Base-by-base conservation (phyloP, 192 early-diverging fungal species). In the Coemansia sp. region DNA sequence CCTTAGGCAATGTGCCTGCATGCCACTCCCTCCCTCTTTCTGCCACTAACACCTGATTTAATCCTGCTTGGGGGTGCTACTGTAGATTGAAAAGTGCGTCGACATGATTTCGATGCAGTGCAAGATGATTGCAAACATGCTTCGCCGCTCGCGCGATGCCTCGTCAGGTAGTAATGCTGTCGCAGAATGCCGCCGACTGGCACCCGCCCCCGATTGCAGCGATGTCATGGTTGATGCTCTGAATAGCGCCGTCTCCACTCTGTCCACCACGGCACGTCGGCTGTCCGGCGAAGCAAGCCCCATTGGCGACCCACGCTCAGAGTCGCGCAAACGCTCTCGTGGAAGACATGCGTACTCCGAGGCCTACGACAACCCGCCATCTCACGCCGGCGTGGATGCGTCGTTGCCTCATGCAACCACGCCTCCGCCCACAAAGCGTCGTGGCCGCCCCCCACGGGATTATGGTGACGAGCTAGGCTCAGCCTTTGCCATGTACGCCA, bases 21-120 rank as follows among this genome's bases (percentile, higher is more conserved):
- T 15, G n/a, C 18, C 34, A 30, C 11, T 66, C 18, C 32, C 49
- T 32, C n/a, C n/a, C 47, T 58, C 40, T 47, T 39, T 35, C 30
- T 24, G 9, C 10, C 62, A 12, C 43, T 40, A n/a, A 44, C 39
- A 64, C 41, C 41, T 30, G 29, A 15, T 59, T 58, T 45, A 2
- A 50, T 27, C 60, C 43, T 62, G 59, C 66, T 43, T 40, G 59
- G 60, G 58, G 53, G 37, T 32, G 30, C 58, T 56, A 22, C 16
- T 49, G 10, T 82, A 82, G 80, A 82, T 82, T 40, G 75, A 77
- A 37, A 82, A 67, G 44, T 76, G 80, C 65, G 65, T 78, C 34
- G 80, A 82, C 61, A 78, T 82, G 75, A 74, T 82, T 27, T 71
- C 80, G 47, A 73, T 82, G 75, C 80, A 82, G 66, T 77, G 75